Conservation (phyloP, 2,329 filamentous ascomycete species). For the Saccharata proteae region DNA sequence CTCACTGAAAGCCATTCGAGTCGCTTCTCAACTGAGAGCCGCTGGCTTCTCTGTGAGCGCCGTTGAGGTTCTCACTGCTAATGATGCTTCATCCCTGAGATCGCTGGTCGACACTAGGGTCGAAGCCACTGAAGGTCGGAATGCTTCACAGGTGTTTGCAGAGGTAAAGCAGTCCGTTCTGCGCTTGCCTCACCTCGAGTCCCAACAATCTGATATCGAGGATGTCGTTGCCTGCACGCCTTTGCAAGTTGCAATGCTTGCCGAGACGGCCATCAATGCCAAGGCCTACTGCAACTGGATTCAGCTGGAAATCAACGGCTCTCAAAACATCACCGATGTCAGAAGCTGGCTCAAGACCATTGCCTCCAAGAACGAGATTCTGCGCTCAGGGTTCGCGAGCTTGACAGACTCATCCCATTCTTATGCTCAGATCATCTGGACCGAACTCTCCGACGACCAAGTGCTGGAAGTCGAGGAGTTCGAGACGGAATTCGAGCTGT, state of each 20-base stretch:
- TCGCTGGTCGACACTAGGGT: neutral
- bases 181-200: constrained; percentile 10
- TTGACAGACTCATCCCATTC: constrained; percentile 26
- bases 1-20: constrained; percentile 49
- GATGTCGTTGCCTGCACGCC: constrained; percentile 52
- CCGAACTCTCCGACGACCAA: constrained; percentile 30
- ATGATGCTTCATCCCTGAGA: constrained; percentile 20
- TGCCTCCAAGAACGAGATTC: constrained; percentile 44
- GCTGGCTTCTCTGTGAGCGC: constrained; percentile 45
- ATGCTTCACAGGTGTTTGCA: neutral
- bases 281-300: constrained; percentile 69
- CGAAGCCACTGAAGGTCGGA: neutral
- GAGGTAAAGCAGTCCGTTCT: constrained; percentile 6
- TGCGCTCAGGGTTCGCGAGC: constrained; percentile 63
- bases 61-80: constrained; percentile 48
- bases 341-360: constrained; percentile 17
- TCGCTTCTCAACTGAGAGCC: constrained; percentile 52
- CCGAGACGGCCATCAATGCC: constrained; percentile 51
- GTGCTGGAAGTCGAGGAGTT: constrained; percentile 31
- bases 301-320: constrained; percentile 39
- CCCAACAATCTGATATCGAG: constrained; percentile 13
- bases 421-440: constrained; percentile 56
- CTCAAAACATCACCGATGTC: constrained; percentile 26
- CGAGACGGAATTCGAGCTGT: constrained; percentile 27
- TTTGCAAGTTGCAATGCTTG: constrained; percentile 69